Evolutionary conservation across 768 basidiomycete genomes (phyloP).

Genomic region (Tricholoma hemisulphureum): DNA sequence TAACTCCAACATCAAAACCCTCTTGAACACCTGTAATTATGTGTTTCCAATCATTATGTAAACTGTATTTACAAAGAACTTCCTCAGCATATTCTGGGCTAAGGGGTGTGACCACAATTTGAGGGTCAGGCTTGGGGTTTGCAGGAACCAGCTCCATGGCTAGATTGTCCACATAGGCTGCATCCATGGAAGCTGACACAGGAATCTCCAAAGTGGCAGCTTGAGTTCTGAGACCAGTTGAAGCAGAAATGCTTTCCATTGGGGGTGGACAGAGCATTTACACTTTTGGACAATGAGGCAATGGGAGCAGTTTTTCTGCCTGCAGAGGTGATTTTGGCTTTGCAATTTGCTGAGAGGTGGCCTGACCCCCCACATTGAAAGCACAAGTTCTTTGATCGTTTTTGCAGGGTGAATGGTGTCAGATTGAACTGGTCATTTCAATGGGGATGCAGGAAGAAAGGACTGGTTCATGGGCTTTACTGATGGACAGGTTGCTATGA

Average conservation of each 20-base stretch:
- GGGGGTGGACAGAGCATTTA: conserved; percentile 19
- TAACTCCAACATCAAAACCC: conserved; percentile 38
- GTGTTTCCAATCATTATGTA: conserved; percentile 14
- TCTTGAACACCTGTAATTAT: conserved; percentile 29
- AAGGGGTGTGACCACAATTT: conserved; percentile 32
- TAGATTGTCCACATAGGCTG: conserved; percentile 21
- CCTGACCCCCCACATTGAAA: conserved; percentile 27
- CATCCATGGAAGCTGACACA: too few relatives aligned
- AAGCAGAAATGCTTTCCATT: conserved; percentile 15
- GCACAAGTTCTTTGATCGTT: conserved; percentile 12
- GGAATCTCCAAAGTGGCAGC: conserved; percentile 14
- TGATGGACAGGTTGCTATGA: conserved; percentile 3
- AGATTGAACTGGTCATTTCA: conserved; percentile 1
- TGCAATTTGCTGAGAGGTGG: conserved; percentile 25
- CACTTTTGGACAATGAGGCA: conserved; percentile 4
- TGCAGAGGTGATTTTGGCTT: conserved; percentile 16
- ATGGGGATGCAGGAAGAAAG: neutral
- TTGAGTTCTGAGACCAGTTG: conserved; percentile 14
- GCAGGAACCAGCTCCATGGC: conserved; percentile 32
- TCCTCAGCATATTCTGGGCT: conserved; percentile 14
- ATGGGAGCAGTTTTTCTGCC: conserved; percentile 17
- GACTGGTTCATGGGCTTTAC: neutral
- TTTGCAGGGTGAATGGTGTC: neutral
- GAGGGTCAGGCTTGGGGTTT: conserved; percentile 23
- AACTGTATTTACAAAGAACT: conserved; percentile 9